A percentile compares a stretch with the other conserved stretches of the same genome.
Conservation (phyloP, 129 eudicot genomes). For the Solidago caesia region DNA sequence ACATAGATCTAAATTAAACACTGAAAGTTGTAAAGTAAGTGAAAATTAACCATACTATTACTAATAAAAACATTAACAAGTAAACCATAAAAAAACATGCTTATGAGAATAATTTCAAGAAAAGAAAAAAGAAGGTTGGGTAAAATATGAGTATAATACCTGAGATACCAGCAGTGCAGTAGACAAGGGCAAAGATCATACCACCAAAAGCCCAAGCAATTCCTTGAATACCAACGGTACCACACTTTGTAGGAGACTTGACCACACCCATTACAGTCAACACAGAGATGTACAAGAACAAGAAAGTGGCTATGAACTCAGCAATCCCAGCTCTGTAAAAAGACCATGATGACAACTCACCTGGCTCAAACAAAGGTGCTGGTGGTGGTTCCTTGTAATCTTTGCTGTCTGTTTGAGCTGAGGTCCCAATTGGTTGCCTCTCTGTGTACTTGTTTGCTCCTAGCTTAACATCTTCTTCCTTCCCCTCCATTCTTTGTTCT, state of each 20-base stretch:
- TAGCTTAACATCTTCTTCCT: conserved; percentile 18
- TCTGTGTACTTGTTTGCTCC: conserved; percentile 18
- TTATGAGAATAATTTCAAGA: background rate
- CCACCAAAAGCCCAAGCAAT: conserved; percentile 25
- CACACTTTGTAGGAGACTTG: conserved; percentile 21
- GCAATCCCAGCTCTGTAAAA: conserved; percentile 21
- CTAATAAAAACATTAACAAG: background rate
- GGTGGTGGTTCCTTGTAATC: conserved; percentile 21
- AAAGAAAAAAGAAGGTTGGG: background rate
- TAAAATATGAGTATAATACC: background rate
- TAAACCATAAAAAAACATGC: background rate
- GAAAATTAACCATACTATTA: background rate
- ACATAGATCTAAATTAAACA: background rate
- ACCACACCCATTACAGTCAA: conserved; percentile 20
- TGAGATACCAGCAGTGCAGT: conserved; percentile 24
- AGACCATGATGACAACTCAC: conserved; percentile 21
- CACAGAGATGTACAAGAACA: conserved; percentile 19
- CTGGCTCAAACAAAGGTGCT: conserved; percentile 18
- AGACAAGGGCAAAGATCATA: conserved; percentile 23
- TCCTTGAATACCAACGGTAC: conserved; percentile 19
- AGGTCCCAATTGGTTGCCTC: conserved; percentile 11
- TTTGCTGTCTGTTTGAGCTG: conserved; percentile 17
- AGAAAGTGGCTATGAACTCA: conserved; percentile 15
- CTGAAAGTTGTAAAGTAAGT: background rate
- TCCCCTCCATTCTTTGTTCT: conserved; percentile 6